Conservation (phyloP, 129 eudicot species). For the Cynara cardunculus region DNA sequence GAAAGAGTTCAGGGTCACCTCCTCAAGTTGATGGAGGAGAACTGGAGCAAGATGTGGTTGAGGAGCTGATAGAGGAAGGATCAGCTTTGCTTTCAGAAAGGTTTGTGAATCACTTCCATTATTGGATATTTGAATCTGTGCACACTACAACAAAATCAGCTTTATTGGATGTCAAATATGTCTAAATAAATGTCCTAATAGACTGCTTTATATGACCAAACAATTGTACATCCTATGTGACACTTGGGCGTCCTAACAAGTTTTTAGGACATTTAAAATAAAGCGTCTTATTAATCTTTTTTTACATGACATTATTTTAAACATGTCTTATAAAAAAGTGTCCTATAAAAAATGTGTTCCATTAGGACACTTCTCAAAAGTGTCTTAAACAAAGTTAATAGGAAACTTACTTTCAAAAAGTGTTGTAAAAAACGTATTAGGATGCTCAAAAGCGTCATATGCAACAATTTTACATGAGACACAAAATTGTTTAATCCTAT, state of each 20-base stretch:
- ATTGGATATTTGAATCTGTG: neutral
- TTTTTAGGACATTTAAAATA: neutral
- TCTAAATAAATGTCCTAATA: neutral
- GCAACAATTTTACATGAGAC: neutral
- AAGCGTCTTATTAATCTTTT: neutral
- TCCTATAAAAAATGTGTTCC: neutral
- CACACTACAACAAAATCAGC: neutral
- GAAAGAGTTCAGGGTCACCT: constrained; percentile 67
- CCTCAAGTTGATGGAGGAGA: constrained; percentile 52
- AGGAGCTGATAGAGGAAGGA: constrained; percentile 93
- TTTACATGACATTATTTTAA: neutral
- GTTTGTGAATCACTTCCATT: constrained; percentile 26
- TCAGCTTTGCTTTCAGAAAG: constrained; percentile 94
- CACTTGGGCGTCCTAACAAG: neutral
- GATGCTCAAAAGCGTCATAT: neutral
- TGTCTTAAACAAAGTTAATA: neutral
- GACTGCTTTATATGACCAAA: neutral
- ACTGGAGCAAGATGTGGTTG: constrained; percentile 68
- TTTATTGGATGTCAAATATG: neutral
- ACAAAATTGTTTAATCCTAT: neutral
- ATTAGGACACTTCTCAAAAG: neutral
- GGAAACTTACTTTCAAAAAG: neutral
- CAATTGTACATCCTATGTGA: neutral
- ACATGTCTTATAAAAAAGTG: neutral
- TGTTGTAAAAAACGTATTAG: neutral